phyloP scores from a whole-genome alignment of 805 yeast species.

The Kluyveromyces dobzhanskii region DNA sequence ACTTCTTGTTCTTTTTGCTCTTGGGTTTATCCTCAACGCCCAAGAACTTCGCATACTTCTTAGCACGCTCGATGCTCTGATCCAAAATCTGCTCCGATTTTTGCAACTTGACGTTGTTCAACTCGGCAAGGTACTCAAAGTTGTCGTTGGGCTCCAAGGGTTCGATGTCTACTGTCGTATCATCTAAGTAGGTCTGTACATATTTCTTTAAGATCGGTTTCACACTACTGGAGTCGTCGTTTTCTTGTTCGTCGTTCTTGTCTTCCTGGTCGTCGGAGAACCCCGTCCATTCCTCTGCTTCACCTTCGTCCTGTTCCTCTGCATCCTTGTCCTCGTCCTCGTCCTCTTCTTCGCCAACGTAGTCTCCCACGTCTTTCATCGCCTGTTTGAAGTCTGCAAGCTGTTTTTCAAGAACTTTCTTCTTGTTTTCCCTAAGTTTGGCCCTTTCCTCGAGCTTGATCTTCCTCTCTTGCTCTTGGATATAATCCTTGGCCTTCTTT shows the following conservation, averaged over 20 bases:
- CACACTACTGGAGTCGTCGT: conserved; percentile 9
- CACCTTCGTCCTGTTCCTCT: conserved; percentile 13
- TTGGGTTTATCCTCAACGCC: conserved; percentile 39
- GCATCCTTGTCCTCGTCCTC: conserved; percentile 13
- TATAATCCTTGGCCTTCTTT: conserved; percentile 71
- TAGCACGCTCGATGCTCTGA: conserved; percentile 68
- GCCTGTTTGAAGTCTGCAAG: conserved; percentile 27
- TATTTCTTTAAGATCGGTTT: conserved; percentile 29
- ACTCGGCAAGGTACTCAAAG: conserved; percentile 54
- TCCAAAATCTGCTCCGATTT: conserved; percentile 63
- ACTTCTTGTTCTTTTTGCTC: conserved; percentile 59
- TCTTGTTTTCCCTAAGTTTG: conserved; percentile 51
- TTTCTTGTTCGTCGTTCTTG: conserved; percentile 15
- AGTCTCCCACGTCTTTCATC: conserved; percentile 22
- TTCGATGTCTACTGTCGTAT: conserved; percentile 41
- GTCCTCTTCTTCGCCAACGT: conserved; percentile 15
- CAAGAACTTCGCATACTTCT: conserved; percentile 67
- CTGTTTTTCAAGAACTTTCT: conserved; percentile 55
- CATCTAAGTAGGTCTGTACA: conserved; percentile 28
- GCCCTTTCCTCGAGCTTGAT: conserved; percentile 71
- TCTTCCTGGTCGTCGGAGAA: conserved; percentile 25
- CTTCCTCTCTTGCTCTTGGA: conserved; percentile 68
- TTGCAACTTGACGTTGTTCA: conserved; percentile 63
- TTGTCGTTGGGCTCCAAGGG: conserved; percentile 38
- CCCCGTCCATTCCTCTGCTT: conserved; percentile 34